Evolutionary conservation across 2,329 filamentous ascomycete species (phyloP).

Genomic region (Sporothrix schenckii): DNA sequence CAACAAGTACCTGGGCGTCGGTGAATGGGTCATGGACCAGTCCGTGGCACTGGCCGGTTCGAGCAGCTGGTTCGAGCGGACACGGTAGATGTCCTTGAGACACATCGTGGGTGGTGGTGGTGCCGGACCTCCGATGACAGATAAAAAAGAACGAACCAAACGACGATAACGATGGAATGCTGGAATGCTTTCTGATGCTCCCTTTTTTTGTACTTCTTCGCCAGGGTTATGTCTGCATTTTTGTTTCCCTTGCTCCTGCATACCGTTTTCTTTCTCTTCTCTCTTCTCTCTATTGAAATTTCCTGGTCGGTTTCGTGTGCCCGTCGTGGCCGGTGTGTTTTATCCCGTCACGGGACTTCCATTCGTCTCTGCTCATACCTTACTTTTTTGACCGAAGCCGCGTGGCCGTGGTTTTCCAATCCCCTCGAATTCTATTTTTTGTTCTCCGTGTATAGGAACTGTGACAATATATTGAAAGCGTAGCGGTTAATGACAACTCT

Average conservation of each 20-base stretch:
- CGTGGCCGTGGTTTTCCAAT: not conserved
- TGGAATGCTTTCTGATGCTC: slow-evolving; percentile 23
- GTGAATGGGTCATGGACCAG: slow-evolving; percentile 98
- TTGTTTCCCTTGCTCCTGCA: not conserved
- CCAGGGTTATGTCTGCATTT: not conserved
- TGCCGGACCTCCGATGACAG: not conserved
- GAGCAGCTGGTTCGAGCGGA: slow-evolving; percentile 89
- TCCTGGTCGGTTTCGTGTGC: not conserved
- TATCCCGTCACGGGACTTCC: not conserved
- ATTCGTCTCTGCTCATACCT: slow-evolving; percentile 5
- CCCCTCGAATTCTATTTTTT: not conserved
- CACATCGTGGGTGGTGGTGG: not conserved
- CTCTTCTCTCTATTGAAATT: not conserved
- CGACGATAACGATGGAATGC: slow-evolving; percentile 30
- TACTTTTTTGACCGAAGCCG: not conserved
- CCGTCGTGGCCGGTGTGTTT: not conserved
- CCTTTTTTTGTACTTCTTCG: slow-evolving; percentile 21
- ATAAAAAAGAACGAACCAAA: slow-evolving; percentile 10
- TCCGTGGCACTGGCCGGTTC: slow-evolving; percentile 88
- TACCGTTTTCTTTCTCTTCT: not conserved
- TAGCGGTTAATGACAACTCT: not conserved
- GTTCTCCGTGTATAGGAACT: not conserved
- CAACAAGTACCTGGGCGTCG: slow-evolving; percentile 88
- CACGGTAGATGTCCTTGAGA: slow-evolving; percentile 58
- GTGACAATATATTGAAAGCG: slow-evolving; percentile 9